Percentiles rank a stretch among this genome's conserved stretches.
Conservation (phyloP, 306 rosid species). For the Argentina anserina region DNA sequence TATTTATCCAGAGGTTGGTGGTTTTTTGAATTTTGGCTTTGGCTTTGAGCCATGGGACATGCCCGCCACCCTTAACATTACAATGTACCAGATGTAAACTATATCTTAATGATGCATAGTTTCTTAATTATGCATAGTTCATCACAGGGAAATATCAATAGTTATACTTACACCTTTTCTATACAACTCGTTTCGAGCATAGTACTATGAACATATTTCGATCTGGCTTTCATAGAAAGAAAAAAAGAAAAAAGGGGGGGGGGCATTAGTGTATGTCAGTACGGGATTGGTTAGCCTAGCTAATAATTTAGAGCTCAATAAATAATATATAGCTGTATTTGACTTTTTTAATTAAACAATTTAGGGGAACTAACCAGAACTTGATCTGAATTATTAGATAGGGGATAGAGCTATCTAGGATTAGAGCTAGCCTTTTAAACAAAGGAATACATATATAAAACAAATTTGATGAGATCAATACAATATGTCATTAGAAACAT, state of each 20-base stretch:
- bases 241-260: no score
- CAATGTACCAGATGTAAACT: neutral
- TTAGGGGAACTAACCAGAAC: no score
- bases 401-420: neutral
- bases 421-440: neutral
- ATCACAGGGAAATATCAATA: neutral
- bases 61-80: neutral
- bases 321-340: constrained; percentile 1
- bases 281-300: neutral
- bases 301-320: neutral
- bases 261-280: neutral
- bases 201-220: neutral
- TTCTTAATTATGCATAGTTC: neutral
- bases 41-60: neutral
- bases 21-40: neutral
- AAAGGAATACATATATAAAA: neutral
- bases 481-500: neutral
- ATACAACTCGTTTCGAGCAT: neutral
- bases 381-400: constrained; percentile 24
- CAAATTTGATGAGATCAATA: constrained; percentile 21
- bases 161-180: neutral
- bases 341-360: constrained; percentile 17
- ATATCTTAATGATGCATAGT: neutral
- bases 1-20: constrained; percentile 1
- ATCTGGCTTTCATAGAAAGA: constrained; percentile 12